These are phyloP conservation scores for Glycine tomentella DNA, from an alignment of 306 rosid genomes.

Conservation along the genomic window DNA sequence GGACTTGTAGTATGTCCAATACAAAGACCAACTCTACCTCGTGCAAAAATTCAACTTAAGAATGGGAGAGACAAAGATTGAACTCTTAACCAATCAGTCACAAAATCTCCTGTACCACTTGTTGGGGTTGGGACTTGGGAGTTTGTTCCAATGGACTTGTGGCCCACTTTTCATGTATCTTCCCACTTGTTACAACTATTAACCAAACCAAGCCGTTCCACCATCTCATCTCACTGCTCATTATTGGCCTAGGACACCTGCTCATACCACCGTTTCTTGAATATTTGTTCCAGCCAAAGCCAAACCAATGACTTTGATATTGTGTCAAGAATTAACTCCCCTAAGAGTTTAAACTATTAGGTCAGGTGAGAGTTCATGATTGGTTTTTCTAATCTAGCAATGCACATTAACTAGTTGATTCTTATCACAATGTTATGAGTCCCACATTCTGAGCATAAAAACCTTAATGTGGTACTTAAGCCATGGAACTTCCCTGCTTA, in stretches of 20 bases:
- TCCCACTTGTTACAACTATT: neutral
- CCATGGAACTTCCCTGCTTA: neutral
- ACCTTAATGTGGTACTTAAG: neutral
- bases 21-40: neutral
- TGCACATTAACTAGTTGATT: neutral
- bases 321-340: neutral
- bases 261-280: too few relatives aligned
- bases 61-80: neutral
- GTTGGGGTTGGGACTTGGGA: neutral
- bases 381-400: neutral
- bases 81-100: neutral
- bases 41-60: neutral
- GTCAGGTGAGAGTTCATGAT: neutral
- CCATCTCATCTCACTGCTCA: neutral
- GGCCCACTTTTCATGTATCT: neutral
- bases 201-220: conserved; percentile 3
- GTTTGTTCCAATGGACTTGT: neutral
- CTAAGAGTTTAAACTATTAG: neutral
- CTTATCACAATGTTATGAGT: neutral
- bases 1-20: neutral
- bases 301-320: neutral
- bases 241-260: too few relatives aligned
- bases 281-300: neutral
- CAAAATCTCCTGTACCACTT: neutral
- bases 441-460: neutral